These are phyloP conservation scores for Digitaria exilis DNA, from an alignment of 202 grass and related monocot species.

Conservation along the genomic window DNA sequence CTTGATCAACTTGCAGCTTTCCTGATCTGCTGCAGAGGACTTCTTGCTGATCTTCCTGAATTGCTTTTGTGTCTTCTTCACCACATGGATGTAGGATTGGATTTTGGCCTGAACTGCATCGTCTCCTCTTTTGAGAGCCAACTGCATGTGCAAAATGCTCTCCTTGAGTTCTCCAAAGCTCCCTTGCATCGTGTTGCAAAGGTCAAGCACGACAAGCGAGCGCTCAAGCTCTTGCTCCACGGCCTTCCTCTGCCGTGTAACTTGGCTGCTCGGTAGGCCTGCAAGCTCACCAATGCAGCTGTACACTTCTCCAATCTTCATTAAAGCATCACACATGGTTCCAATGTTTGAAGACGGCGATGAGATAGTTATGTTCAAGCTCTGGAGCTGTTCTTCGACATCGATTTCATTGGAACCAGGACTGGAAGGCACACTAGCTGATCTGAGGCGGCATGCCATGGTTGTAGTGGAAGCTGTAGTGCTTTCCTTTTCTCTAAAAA, in stretches of 20 bases:
- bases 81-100: conserved; percentile 18
- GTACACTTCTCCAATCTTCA: conserved; percentile 42
- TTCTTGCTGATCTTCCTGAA: conserved; percentile 38
- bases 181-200: conserved; percentile 41
- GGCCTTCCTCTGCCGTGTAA: conserved; percentile 32
- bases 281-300: conserved; percentile 45
- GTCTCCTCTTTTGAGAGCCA: conserved; percentile 45
- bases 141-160: conserved; percentile 44
- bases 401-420: conserved; percentile 29
- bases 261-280: conserved; percentile 43
- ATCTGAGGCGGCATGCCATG: conserved; percentile 43
- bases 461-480: not conserved
- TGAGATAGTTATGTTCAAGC: conserved; percentile 29
- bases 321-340: conserved; percentile 37
- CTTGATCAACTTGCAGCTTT: conserved; percentile 27
- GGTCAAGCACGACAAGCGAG: conserved; percentile 50
- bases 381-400: conserved; percentile 39
- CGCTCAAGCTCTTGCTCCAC: conserved; percentile 51
- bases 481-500: not conserved
- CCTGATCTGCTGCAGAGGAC: not conserved
- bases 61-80: conserved; percentile 47
- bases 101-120: conserved; percentile 29
- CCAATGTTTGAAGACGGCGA: conserved; percentile 34
- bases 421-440: conserved; percentile 50
- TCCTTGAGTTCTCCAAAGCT: conserved; percentile 45